Conservation (phyloP, 108 stramenopile species). For the Cyclotella atomus region DNA sequence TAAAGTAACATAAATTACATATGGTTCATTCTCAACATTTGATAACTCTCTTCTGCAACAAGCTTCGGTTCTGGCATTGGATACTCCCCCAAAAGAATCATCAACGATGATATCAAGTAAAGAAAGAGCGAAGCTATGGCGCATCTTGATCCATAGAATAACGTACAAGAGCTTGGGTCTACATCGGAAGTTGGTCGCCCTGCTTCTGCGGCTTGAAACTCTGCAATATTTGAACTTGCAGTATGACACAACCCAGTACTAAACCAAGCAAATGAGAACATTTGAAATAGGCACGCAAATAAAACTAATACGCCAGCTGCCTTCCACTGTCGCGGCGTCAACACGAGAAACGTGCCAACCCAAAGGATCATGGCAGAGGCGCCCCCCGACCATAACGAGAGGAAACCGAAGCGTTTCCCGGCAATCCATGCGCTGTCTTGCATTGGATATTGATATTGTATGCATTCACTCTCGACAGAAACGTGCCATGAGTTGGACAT, state of each 20-base stretch:
- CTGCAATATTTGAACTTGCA: conserved; percentile 21
- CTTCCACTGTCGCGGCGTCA: conserved; percentile 30
- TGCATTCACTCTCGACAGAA: conserved; percentile 33
- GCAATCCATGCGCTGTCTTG: conserved; percentile 37
- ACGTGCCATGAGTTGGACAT: conserved; percentile 37
- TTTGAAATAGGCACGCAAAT: conserved; percentile 22
- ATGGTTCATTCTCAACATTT: conserved; percentile 9
- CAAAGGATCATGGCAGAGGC: conserved; percentile 43
- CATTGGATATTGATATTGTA: conserved; percentile 8
- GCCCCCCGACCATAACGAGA: conserved; percentile 35
- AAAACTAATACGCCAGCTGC: conserved; percentile 23
- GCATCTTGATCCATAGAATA: conserved; percentile 50
- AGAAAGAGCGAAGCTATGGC: conserved; percentile 31
- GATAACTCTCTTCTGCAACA: conserved; percentile 34
- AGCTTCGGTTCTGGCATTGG: conserved; percentile 42
- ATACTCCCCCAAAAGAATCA: conserved; percentile 33
- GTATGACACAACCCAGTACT: conserved; percentile 41
- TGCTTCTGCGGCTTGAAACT: conserved; percentile 23
- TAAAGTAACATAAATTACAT: too few species aligned
- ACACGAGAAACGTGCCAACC: conserved; percentile 33
- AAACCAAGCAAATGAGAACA: conserved; percentile 43
- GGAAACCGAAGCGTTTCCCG: conserved; percentile 32
- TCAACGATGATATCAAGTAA: conserved; percentile 16
- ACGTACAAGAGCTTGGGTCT: conserved; percentile 33
- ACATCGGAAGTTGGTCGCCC: not conserved